phyloP scores from a whole-genome alignment of 148 eudicot genomes.

The Chenopodium album region DNA sequence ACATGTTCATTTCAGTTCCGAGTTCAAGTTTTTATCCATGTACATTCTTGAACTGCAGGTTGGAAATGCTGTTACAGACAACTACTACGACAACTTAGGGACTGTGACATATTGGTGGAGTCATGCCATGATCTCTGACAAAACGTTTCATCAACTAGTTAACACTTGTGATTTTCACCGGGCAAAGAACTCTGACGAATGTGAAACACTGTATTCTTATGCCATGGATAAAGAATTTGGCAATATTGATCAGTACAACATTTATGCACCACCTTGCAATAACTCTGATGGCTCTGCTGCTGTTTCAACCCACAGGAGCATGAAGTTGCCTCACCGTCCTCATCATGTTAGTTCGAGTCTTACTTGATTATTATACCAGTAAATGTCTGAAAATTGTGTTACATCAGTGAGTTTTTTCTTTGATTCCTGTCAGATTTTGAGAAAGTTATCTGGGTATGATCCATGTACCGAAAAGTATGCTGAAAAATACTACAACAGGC shows the following conservation, averaged over 20 bases:
- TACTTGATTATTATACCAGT: not conserved
- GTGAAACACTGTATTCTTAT: constrained; percentile 70
- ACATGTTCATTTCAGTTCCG: not conserved
- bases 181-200: constrained; percentile 80
- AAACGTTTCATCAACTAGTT: constrained; percentile 59
- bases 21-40: not conserved
- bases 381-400: not conserved
- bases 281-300: constrained; percentile 42
- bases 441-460: constrained; percentile 74
- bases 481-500: constrained; percentile 79
- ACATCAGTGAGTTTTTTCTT: not conserved
- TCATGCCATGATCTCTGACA: constrained; percentile 95
- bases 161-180: constrained; percentile 73
- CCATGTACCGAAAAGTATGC: constrained; percentile 94
- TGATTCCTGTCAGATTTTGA: constrained; percentile 38
- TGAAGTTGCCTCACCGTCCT: constrained; percentile 74
- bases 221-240: constrained; percentile 97
- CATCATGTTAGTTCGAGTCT: constrained; percentile 35
- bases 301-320: constrained; percentile 39
- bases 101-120: constrained; percentile 98
- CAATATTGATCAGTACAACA: constrained; percentile 91
- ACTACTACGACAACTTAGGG: constrained; percentile 91
- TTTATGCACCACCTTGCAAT: constrained; percentile 87
- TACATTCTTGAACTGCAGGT: constrained; percentile 40
- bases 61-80: constrained; percentile 96